phyloP scores from a whole-genome alignment of 305 asterid species.

The Fraxinus nigra region DNA sequence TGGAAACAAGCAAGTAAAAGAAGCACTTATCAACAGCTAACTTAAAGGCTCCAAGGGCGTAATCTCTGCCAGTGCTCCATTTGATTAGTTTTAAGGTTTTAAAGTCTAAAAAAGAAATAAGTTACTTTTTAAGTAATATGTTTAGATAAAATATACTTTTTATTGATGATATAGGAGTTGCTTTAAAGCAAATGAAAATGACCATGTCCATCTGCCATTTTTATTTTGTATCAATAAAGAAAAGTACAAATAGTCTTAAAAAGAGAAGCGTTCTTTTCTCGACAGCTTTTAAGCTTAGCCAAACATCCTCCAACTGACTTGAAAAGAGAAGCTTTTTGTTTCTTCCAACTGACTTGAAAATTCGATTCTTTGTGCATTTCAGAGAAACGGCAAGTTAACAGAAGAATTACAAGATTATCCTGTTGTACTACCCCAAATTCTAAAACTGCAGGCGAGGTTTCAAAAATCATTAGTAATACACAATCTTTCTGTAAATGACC shows the following conservation, averaged over 20 bases:
- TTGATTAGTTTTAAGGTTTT: neutral
- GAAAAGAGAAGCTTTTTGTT: neutral
- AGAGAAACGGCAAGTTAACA: constrained; percentile 48
- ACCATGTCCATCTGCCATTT: no score
- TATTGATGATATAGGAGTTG: no score
- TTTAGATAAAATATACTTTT: no score
- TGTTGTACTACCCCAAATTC: constrained; percentile 35
- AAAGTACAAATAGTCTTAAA: no score
- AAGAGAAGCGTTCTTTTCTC: no score
- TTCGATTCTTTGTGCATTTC: neutral
- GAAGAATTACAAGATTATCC: constrained; percentile 64
- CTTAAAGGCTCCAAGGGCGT: neutral
- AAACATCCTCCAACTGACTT: no score
- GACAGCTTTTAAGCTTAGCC: no score
- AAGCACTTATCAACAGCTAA: neutral
- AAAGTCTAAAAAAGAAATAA: no score
- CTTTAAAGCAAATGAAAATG: no score
- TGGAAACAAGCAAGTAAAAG: neutral
- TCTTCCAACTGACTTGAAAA: constrained; percentile 6
- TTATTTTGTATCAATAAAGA: no score
- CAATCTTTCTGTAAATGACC: constrained; percentile 40
- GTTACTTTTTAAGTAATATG: no score
- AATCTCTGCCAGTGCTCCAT: neutral
- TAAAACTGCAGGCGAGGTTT: constrained; percentile 33
- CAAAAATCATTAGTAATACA: constrained; percentile 21